Percentiles rank a stretch among this genome's conserved stretches.
Conservation (phyloP, 768 basidiomycete species). For the Serpula lacrymans region DNA sequence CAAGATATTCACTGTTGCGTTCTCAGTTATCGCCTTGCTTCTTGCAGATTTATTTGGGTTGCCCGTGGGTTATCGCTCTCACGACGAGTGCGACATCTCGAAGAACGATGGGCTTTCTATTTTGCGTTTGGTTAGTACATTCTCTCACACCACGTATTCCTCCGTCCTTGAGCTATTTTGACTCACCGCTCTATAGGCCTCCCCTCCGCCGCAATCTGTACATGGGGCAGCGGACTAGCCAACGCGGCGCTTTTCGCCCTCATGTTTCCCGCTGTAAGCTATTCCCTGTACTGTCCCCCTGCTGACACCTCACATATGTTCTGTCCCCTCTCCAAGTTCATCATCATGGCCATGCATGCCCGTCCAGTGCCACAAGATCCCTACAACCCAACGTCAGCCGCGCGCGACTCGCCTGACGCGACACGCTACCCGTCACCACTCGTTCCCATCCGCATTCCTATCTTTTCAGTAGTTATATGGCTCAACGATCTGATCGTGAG, state of each 20-base stretch:
- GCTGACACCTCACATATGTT: slow-evolving; percentile 3
- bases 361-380: slow-evolving; percentile 74
- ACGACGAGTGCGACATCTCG: slow-evolving; percentile 65
- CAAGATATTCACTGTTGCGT: slow-evolving; percentile 2
- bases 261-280: slow-evolving; percentile 70
- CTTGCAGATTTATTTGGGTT: slow-evolving; percentile 70
- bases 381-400: slow-evolving; percentile 48
- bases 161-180: slow-evolving; percentile 1
- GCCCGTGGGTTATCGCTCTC: slow-evolving; percentile 69
- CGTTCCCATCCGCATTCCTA: slow-evolving; percentile 74
- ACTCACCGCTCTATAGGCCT: slow-evolving; percentile 43
- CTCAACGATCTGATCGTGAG: slow-evolving; percentile 70
- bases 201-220: slow-evolving; percentile 70
- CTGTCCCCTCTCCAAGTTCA: slow-evolving; percentile 48
- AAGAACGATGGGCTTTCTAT: slow-evolving; percentile 89
- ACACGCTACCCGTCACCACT: slow-evolving; percentile 71
- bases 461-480: slow-evolving; percentile 72
- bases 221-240: slow-evolving; percentile 68
- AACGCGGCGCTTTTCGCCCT: slow-evolving; percentile 84
- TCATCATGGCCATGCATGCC: slow-evolving; percentile 81
- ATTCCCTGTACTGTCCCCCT: background rate
- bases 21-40: slow-evolving; percentile 13
- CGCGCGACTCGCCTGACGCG: slow-evolving; percentile 31
- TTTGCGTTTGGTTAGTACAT: slow-evolving; percentile 73
- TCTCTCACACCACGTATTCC: slow-evolving; percentile 2